Base-by-base conservation (phyloP, 768 basidiomycete genomes). In the Tricholoma furcatifolium region DNA sequence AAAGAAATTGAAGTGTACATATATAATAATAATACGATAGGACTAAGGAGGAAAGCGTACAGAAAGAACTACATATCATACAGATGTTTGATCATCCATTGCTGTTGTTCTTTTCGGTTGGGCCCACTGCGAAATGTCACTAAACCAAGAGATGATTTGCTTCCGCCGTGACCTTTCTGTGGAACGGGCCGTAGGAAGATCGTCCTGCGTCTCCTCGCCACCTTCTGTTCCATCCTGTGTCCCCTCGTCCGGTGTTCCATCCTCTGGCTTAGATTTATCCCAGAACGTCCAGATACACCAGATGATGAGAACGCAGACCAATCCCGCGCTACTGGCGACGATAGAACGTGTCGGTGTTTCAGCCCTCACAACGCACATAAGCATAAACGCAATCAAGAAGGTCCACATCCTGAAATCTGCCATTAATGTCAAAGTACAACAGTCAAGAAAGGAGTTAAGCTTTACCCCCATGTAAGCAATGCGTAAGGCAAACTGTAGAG, bases 391-490 rank as follows among this genome's bases (percentile, higher is more conserved):
- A 6, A 32, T 12, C 2, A 51, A 17, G 36, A 51, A 51, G 2
- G 51, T 38, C 12, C 4, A 10, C 35, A 45, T 51, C 20, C 51
- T 51, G 43, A 42, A 2, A 10, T 11, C 10, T 23, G 7, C 27
- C 27, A 39, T 30, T 3, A n/a, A n/a, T 11, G n/a, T n/a, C 5
- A 6, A 14, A 47, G 39, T 27, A 4, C 27, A 38, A 38, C 3
- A 21, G 20, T 18, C 21, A 42, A 27, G n/a, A 23, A 21, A 20
- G n/a, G 6, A 17, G 2, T 30, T 32, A n/a, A n/a, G n/a, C n/a
- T n/a, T n/a, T 43, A 51, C 50, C 50, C 30, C 50, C 50, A 51
- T 15, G 23, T 20, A 14, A 51, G 50, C 20, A 51, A 30, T n/a
- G 50, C 50, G 20, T 41, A 51, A 8, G 50, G 50, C 3, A 43